A percentile compares a stretch with the other conserved stretches of the same genome.
Evolutionary conservation across 495 filamentous ascomycete genomes (phyloP).

Genomic region (Annulohypoxylon nitens): DNA sequence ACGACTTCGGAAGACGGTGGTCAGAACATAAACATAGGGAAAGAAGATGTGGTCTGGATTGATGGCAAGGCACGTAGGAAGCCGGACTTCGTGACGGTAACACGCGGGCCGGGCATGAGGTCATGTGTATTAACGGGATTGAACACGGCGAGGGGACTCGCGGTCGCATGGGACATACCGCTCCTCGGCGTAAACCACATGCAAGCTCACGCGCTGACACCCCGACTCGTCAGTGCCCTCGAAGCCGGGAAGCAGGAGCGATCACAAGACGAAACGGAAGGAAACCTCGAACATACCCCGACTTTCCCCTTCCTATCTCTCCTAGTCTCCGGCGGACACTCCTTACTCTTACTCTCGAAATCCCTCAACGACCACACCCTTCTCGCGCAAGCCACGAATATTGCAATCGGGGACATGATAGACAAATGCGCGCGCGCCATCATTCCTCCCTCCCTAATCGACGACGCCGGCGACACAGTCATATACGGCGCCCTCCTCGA

Average conservation of each 20-base stretch:
- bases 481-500: constrained; percentile 86
- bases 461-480: constrained; percentile 58
- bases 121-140: constrained; percentile 79
- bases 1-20: neutral
- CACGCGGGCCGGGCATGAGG: constrained; percentile 90
- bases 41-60: constrained; percentile 31
- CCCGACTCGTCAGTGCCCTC: constrained; percentile 79
- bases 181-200: constrained; percentile 93
- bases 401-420: constrained; percentile 85
- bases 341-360: constrained; percentile 80
- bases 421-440: constrained; percentile 87
- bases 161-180: constrained; percentile 83
- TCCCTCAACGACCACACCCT: constrained; percentile 74
- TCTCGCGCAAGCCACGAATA: constrained; percentile 76
- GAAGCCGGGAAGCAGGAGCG: constrained; percentile 26
- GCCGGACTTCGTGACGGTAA: constrained; percentile 87
- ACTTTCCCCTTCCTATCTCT: constrained; percentile 88
- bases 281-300: constrained; percentile 46
- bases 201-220: constrained; percentile 94
- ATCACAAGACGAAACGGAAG: constrained; percentile 1
- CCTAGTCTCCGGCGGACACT: constrained; percentile 94
- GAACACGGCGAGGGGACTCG: constrained; percentile 88
- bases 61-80: constrained; percentile 56
- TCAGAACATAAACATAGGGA: neutral
- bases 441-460: constrained; percentile 67